These are phyloP conservation scores for Monosporozyma servazzii DNA, from an alignment of 805 yeast genomes.

Conservation along the genomic window DNA sequence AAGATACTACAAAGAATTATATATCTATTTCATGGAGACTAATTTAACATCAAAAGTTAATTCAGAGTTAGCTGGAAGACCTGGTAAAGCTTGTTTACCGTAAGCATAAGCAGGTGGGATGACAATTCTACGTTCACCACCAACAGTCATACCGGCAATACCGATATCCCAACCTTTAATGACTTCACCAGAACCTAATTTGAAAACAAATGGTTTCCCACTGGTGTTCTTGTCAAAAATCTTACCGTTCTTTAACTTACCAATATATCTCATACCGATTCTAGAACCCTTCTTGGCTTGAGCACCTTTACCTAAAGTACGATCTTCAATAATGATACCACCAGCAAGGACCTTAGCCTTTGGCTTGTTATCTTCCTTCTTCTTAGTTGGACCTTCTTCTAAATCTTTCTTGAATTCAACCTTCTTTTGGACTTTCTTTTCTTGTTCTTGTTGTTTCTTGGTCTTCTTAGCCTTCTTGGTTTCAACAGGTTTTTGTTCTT, in stretches of 20 bases:
- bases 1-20: not conserved
- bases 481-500: slow-evolving; percentile 15
- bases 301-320: slow-evolving; percentile 80
- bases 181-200: slow-evolving; percentile 94
- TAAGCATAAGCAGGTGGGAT: slow-evolving; percentile 96
- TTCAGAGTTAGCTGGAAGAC: slow-evolving; percentile 95
- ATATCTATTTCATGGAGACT: slow-evolving; percentile 67
- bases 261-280: slow-evolving; percentile 95
- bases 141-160: slow-evolving; percentile 96
- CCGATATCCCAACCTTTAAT: slow-evolving; percentile 99
- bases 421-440: slow-evolving; percentile 45
- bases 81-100: slow-evolving; percentile 90
- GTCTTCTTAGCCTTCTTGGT: slow-evolving; percentile 24
- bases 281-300: slow-evolving; percentile 79
- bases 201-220: slow-evolving; percentile 91
- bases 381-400: slow-evolving; percentile 87
- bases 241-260: slow-evolving; percentile 93
- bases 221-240: slow-evolving; percentile 94
- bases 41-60: slow-evolving; percentile 93
- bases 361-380: slow-evolving; percentile 33
- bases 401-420: slow-evolving; percentile 85
- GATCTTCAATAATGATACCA: slow-evolving; percentile 89
- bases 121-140: slow-evolving; percentile 96
- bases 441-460: slow-evolving; percentile 29
- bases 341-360: slow-evolving; percentile 79